Evolutionary conservation across 2,329 filamentous ascomycete genomes (phyloP).

Genomic region (Colletotrichum plurivorum): DNA sequence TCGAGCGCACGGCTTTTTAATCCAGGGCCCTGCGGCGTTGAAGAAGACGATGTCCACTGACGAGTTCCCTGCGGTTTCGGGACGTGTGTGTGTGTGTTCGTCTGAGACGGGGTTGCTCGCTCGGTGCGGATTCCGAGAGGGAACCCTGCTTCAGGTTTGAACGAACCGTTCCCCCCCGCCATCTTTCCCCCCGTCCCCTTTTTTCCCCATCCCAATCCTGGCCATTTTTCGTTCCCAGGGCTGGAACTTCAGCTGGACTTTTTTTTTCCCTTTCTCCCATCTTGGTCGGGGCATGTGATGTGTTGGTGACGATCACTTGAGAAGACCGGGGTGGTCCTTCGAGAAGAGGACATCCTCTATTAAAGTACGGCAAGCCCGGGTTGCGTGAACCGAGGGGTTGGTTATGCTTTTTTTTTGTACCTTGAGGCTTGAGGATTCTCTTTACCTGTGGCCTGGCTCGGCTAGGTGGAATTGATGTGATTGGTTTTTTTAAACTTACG

Average conservation of each 20-base stretch:
- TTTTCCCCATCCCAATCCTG: no score
- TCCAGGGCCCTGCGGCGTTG: neutral
- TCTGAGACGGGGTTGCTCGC: conserved; percentile 12
- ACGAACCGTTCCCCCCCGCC: neutral
- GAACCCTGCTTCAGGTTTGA: conserved; percentile 10
- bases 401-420: conserved; percentile 7
- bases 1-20: neutral
- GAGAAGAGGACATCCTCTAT: neutral
- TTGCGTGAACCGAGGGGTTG: conserved; percentile 17
- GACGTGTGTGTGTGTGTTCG: conserved; percentile 7
- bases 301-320: no score
- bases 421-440: neutral
- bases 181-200: neutral
- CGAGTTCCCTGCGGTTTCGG: conserved; percentile 13
- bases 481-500: no score
- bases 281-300: neutral
- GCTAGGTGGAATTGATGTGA: no score
- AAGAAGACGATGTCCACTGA: neutral
- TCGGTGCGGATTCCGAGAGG: conserved; percentile 20
- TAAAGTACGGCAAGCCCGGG: neutral
- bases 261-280: neutral
- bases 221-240: neutral
- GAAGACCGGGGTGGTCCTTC: neutral
- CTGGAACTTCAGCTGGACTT: neutral
- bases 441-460: neutral